Conservation (phyloP, 306 rosid genomes). For the Cucurbita moschata region DNA sequence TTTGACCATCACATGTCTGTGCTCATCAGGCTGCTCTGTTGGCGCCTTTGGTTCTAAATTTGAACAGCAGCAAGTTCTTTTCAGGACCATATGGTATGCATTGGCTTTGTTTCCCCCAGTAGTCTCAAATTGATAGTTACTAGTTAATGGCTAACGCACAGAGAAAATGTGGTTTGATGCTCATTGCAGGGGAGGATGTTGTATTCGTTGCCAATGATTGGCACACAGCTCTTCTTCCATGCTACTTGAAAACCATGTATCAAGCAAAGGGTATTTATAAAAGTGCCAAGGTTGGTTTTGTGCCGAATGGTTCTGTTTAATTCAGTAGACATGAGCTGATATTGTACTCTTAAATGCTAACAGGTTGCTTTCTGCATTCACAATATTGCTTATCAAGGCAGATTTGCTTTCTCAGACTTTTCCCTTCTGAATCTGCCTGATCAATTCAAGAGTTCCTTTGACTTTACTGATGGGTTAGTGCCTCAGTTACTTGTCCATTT, state of each 20-base stretch:
- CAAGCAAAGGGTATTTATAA: conserved; percentile 24
- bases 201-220: conserved; percentile 31
- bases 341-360: not conserved
- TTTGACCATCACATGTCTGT: not conserved
- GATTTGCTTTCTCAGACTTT: conserved; percentile 27
- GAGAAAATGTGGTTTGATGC: not conserved
- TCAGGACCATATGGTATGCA: conserved; percentile 36
- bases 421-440: conserved; percentile 23
- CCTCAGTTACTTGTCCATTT: not conserved
- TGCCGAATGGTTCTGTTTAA: not conserved
- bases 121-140: not conserved
- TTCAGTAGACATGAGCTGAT: not conserved
- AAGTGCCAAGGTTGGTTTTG: conserved; percentile 25
- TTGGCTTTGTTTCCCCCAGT: not conserved
- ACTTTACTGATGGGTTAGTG: conserved; percentile 31
- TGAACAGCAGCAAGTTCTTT: conserved; percentile 23
- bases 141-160: not conserved
- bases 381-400: conserved; percentile 43
- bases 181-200: conserved; percentile 30
- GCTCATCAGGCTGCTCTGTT: conserved; percentile 33
- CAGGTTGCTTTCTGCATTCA: conserved; percentile 42
- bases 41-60: conserved; percentile 29
- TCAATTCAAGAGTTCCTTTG: conserved; percentile 27
- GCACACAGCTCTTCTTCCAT: conserved; percentile 40
- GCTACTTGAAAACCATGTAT: conserved; percentile 27